Evolutionary conservation across 305 asterid species (phyloP).

Genomic region (Solanum hybrid): DNA sequence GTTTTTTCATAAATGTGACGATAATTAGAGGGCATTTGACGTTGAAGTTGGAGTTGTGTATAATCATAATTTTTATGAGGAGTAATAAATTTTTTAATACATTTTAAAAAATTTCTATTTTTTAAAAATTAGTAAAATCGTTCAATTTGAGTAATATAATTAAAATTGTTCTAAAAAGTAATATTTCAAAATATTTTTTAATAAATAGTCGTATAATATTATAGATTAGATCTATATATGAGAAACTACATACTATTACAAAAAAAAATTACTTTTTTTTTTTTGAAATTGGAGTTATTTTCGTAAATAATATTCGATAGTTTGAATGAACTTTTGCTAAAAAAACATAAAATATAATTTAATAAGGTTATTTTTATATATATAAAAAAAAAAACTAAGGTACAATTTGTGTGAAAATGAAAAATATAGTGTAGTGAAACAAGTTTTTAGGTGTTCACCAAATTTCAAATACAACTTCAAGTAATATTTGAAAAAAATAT

Average conservation of each 20-base stretch:
- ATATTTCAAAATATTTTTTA: neutral
- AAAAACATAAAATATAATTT: neutral
- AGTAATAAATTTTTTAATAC: no score
- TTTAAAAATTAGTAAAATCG: neutral
- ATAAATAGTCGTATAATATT: neutral
- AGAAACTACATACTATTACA: neutral
- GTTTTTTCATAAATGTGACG: neutral
- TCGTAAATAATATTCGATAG: neutral
- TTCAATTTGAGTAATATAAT: neutral
- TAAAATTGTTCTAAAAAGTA: neutral
- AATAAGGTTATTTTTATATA: neutral
- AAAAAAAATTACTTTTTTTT: neutral
- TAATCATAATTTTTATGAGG: no score
- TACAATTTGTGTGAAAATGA: neutral
- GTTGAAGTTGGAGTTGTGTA: neutral
- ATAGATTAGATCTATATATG: neutral
- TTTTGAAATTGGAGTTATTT: neutral
- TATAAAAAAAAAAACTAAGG: neutral
- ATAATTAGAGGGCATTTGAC: neutral
- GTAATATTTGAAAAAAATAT: neutral
- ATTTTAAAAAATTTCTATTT: no score
- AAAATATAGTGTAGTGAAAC: neutral
- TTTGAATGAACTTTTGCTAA: neutral
- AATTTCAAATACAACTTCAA: neutral
- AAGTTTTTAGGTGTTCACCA: neutral